Conservation (phyloP, 1,284 basidiomycete genomes). For the Kwoniella shivajii region DNA sequence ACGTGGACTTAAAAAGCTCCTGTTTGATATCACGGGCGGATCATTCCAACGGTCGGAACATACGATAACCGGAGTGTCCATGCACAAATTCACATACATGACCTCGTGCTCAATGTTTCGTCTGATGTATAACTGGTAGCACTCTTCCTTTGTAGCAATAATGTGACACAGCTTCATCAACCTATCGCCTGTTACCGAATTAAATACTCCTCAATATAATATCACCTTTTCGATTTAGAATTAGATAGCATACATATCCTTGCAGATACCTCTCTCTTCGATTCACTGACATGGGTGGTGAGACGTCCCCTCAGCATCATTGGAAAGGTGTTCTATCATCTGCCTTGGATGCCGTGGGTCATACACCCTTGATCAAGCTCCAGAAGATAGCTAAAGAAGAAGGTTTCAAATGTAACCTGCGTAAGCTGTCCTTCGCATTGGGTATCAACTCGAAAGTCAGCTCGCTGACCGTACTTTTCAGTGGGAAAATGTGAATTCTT, state of each 20-base stretch:
- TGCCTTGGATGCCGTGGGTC: constrained; percentile 81
- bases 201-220: too few species aligned
- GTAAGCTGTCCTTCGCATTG: constrained; percentile 60
- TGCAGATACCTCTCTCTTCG: too few species aligned
- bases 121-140: too few species aligned
- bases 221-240: too few species aligned
- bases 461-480: constrained; percentile 43
- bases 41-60: constrained; percentile 2
- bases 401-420: constrained; percentile 83
- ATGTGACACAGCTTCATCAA: too few species aligned
- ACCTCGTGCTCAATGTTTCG: too few species aligned
- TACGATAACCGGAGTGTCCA: constrained; percentile 2
- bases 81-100: background rate
- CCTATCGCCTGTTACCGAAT: too few species aligned
- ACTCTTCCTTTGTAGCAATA: too few species aligned
- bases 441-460: background rate
- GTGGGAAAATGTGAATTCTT: constrained; percentile 90
- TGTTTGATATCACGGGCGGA: background rate
- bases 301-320: constrained; percentile 33
- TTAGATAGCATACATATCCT: too few species aligned
- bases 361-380: constrained; percentile 86
- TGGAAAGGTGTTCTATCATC: constrained; percentile 65
- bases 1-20: background rate
- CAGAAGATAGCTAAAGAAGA: constrained; percentile 75
- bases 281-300: constrained; percentile 8